Evolutionary conservation across 2,329 filamentous ascomycete species (phyloP).

Genomic region (Plenodomus lindquistii): DNA sequence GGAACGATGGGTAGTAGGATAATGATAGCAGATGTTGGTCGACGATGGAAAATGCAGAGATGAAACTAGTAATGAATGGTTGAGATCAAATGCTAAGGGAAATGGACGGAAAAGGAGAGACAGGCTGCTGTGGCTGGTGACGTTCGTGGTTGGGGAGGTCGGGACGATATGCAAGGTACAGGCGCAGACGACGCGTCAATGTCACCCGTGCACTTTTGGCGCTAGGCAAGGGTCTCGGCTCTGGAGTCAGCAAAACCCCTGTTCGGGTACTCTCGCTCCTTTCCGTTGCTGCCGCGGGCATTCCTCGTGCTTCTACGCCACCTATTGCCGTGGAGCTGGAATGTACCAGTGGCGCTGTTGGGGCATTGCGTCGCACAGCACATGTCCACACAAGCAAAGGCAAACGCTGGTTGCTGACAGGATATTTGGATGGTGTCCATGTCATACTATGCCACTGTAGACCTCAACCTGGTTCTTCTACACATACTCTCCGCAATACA

Average conservation of each 20-base stretch:
- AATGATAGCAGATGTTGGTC: background rate
- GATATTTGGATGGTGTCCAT: no score
- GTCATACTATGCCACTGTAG: background rate
- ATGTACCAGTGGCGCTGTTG: slow-evolving; percentile 3
- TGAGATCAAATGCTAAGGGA: background rate
- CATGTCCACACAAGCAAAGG: no score
- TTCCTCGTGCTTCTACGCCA: background rate
- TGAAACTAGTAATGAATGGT: slow-evolving; percentile 1
- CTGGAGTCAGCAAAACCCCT: background rate
- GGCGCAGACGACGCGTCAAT: slow-evolving; percentile 20
- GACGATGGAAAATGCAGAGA: background rate
- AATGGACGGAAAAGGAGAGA: slow-evolving; percentile 1
- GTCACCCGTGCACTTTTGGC: background rate
- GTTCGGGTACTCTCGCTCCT: background rate
- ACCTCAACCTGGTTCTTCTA: slow-evolving; percentile 4
- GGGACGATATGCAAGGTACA: slow-evolving; percentile 8
- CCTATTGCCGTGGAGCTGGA: background rate
- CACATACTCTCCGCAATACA: background rate
- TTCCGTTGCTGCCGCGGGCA: background rate
- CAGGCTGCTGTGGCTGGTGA: slow-evolving; percentile 16
- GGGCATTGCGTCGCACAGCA: background rate
- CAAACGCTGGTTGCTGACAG: background rate
- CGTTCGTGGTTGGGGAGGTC: slow-evolving; percentile 20
- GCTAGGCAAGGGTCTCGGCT: background rate
- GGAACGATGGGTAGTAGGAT: background rate